These are phyloP conservation scores for Teratosphaeria viscida DNA, from an alignment of 2,329 filamentous ascomycete species.

Conservation along the genomic window DNA sequence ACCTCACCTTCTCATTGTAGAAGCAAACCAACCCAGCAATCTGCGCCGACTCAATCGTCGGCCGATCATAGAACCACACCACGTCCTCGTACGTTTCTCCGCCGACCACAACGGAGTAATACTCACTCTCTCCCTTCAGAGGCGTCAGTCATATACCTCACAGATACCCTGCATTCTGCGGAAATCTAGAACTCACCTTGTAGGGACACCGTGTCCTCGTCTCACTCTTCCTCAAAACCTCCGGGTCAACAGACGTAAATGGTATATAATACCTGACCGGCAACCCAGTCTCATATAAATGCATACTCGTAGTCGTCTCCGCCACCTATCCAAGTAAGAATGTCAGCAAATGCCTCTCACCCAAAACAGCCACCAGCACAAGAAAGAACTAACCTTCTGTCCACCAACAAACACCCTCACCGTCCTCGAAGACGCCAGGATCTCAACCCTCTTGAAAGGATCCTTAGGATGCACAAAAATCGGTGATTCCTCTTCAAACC, in stretches of 20 bases:
- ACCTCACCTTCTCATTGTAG: slow-evolving; percentile 50
- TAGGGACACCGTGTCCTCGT: slow-evolving; percentile 54
- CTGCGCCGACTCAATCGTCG: slow-evolving; percentile 45
- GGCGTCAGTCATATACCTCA: too few species aligned
- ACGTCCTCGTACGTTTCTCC: slow-evolving; percentile 39
- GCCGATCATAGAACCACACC: slow-evolving; percentile 53
- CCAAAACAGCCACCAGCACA: neutral
- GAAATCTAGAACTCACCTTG: slow-evolving; percentile 29
- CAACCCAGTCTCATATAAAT: slow-evolving; percentile 52
- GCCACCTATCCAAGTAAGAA: slow-evolving; percentile 26
- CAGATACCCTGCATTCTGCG: too few species aligned
- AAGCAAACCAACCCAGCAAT: slow-evolving; percentile 43
- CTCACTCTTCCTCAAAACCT: slow-evolving; percentile 39
- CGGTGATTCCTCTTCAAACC: slow-evolving; percentile 50
- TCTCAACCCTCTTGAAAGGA: slow-evolving; percentile 55
- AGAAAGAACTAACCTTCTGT: slow-evolving; percentile 11
- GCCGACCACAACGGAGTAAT: slow-evolving; percentile 43
- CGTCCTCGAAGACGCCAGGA: slow-evolving; percentile 44
- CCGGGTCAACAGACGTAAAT: slow-evolving; percentile 38
- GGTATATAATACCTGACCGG: slow-evolving; percentile 51
- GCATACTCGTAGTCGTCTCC: slow-evolving; percentile 35
- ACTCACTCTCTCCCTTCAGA: slow-evolving; percentile 45
- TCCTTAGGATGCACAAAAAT: slow-evolving; percentile 57
- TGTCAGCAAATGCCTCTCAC: neutral
- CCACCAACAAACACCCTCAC: slow-evolving; percentile 43